A percentile compares a stretch with the other conserved stretches of the same genome.
These are phyloP conservation scores for Eutypella sp. DNA, from an alignment of 2,329 filamentous ascomycete species.

Conservation along the genomic window DNA sequence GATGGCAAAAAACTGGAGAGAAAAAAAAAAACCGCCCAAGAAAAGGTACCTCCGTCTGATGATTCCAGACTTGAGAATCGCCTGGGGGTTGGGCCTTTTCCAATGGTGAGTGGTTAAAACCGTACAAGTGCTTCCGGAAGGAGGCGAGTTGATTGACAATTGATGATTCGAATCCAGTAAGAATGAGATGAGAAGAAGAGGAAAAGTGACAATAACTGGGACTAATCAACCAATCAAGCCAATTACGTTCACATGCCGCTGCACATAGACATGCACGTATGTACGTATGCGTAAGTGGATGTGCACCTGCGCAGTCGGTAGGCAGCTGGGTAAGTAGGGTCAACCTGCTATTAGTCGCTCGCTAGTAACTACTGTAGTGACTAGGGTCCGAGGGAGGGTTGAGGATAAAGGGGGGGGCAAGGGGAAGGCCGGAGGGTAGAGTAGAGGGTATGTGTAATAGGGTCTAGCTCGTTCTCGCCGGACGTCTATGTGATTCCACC, in stretches of 20 bases:
- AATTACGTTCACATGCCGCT: not conserved
- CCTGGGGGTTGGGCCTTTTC: too few species aligned
- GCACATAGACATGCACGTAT: not conserved
- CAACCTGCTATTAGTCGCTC: too few species aligned
- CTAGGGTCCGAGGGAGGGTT: too few species aligned
- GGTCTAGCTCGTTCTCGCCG: slow-evolving; percentile 11
- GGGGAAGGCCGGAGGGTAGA: too few species aligned
- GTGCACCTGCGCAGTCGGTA: not conserved
- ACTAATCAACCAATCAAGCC: not conserved
- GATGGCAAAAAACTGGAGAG: too few species aligned
- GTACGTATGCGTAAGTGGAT: not conserved
- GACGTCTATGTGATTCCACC: slow-evolving; percentile 12
- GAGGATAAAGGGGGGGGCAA: too few species aligned
- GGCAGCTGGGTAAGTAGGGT: not conserved
- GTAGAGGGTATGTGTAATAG: not conserved
- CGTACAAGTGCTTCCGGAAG: not conserved
- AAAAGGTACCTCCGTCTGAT: too few species aligned
- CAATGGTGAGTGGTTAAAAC: too few species aligned
- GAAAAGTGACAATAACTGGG: too few species aligned
- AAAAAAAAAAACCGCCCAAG: too few species aligned
- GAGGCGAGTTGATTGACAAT: not conserved
- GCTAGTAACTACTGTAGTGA: too few species aligned
- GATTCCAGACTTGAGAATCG: too few species aligned
- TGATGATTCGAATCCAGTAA: not conserved
- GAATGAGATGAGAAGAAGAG: not conserved